These are phyloP conservation scores for Parafenestella ontariensis DNA, from an alignment of 2,329 filamentous ascomycete species.

Conservation along the genomic window DNA sequence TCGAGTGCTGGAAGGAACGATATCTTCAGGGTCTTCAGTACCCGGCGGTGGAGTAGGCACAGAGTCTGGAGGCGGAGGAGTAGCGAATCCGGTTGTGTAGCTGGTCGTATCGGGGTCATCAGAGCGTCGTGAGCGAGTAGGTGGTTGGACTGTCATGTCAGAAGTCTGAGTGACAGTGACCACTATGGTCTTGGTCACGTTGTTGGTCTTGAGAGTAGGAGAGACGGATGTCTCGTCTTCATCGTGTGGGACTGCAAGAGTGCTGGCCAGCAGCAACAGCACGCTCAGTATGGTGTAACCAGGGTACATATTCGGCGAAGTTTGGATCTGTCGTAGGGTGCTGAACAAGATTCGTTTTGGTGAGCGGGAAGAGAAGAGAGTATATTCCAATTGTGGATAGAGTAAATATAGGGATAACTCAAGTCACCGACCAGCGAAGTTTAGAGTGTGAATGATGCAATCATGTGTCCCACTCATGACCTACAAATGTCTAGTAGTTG, in stretches of 20 bases:
- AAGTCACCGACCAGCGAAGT: background rate
- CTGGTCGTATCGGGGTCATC: background rate
- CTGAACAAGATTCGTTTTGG: background rate
- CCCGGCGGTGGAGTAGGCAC: background rate
- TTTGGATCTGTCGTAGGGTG: background rate
- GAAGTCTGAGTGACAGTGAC: conserved; percentile 2
- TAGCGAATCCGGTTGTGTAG: background rate
- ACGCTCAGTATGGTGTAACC: background rate
- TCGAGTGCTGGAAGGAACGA: background rate
- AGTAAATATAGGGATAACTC: no score
- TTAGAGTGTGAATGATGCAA: background rate
- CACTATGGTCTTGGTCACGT: background rate
- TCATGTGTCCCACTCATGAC: background rate
- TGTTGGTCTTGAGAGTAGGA: background rate
- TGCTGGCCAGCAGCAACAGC: background rate
- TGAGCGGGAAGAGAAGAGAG: background rate
- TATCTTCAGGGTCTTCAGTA: background rate
- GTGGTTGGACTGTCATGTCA: background rate
- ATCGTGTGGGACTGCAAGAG: background rate
- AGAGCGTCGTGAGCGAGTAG: background rate
- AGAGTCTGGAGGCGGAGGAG: background rate
- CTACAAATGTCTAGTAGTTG: background rate
- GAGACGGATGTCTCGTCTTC: background rate
- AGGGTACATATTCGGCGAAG: background rate
- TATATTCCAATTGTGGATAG: no score